A percentile compares a stretch with the other conserved stretches of the same genome.
Evolutionary conservation across 345 rosid genomes (phyloP).

Genomic region (Punica granatum): DNA sequence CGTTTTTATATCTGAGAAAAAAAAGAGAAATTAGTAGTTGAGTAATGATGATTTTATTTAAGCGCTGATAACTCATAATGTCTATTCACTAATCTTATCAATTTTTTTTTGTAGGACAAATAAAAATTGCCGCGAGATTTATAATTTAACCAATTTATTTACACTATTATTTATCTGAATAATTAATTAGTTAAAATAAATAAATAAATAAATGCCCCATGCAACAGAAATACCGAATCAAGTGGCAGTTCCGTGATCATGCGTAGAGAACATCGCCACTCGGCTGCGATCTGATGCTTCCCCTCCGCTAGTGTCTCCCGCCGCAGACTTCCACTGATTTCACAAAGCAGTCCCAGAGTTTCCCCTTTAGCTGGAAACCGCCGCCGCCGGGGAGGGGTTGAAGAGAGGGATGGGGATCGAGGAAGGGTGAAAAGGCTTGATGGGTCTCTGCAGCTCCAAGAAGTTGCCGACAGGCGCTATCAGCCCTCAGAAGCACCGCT

Average conservation of each 20-base stretch:
- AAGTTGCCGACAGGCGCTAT: neutral
- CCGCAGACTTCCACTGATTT: neutral
- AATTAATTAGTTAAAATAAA: no score
- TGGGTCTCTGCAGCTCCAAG: conserved; percentile 17
- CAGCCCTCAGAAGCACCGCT: conserved; percentile 5
- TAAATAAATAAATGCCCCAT: neutral
- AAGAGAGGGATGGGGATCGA: neutral
- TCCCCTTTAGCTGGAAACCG: neutral
- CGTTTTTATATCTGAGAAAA: no score
- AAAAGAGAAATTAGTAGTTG: no score
- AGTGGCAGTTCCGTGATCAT: neutral
- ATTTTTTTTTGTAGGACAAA: no score
- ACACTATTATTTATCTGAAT: no score
- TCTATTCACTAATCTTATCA: no score
- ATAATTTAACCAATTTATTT: no score
- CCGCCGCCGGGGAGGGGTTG: neutral
- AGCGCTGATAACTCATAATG: no score
- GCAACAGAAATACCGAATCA: neutral
- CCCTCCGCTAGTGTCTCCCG: neutral
- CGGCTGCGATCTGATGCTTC: neutral
- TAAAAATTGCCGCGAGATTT: no score
- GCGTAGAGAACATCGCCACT: neutral
- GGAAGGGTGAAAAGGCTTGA: neutral
- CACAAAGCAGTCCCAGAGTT: neutral
- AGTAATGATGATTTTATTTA: no score